phyloP scores from a whole-genome alignment of 2,329 filamentous ascomycete species.

The Fusarium coffeatum region DNA sequence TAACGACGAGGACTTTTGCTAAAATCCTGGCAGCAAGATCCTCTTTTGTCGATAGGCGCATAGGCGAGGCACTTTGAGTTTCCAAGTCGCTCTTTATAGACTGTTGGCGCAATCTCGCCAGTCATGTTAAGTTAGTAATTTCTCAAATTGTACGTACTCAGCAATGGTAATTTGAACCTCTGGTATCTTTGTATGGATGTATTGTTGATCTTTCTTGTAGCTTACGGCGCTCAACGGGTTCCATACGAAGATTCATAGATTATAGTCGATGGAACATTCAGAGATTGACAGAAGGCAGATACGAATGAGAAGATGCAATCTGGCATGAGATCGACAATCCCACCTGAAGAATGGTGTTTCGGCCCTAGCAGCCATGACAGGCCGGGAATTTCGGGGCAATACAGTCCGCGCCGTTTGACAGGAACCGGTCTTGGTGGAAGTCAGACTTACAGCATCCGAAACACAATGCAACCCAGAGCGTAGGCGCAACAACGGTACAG shows the following conservation, averaged over 20 bases:
- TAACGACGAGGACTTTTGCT: constrained; percentile 21
- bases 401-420: constrained; percentile 21
- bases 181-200: not conserved
- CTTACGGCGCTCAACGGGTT: not conserved
- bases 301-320: constrained; percentile 2
- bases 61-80: constrained; percentile 3
- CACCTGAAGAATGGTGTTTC: constrained; percentile 28
- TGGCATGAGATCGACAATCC: constrained; percentile 9
- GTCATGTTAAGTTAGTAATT: constrained; percentile 15
- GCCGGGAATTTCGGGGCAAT: constrained; percentile 34
- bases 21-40: constrained; percentile 1
- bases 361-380: constrained; percentile 37
- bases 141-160: constrained; percentile 5
- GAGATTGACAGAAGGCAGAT: not conserved
- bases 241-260: not conserved
- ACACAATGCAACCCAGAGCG: constrained; percentile 17
- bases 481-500: not conserved
- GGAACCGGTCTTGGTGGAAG: constrained; percentile 8
- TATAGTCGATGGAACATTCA: not conserved
- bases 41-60: constrained; percentile 5
- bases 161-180: not conserved
- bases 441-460: constrained; percentile 17
- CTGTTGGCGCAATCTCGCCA: not conserved
- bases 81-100: constrained; percentile 2
- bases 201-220: not conserved